Evolutionary conservation across 371 early-diverging fungal species (phyloP), one percentile per base, ranked within the genome.

Genomic region (Rhizopus delemar): DNA sequence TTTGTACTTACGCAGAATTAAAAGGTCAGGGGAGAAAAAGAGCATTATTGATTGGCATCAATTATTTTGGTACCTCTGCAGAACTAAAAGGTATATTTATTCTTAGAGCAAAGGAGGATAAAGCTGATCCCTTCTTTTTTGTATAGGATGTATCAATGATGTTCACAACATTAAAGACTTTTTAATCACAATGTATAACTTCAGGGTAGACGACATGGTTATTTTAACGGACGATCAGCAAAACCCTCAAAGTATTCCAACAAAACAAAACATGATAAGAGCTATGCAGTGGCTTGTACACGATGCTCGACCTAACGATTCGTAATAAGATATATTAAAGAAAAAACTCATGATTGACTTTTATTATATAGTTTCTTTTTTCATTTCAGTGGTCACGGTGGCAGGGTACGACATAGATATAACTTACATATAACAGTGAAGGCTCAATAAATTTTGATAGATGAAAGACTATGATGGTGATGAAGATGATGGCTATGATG

Each of bases 371-470:
- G 83, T 28, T 83, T 88, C 75, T 87, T 93, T 64, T 86, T 94
- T 72, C 94, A 93, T 70, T 97, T 81, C 70, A 88, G 88, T 57
- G 96, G 96, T 11, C 96, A 96, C 72, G 96, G 96, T 41, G 84
- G 83, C 3, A 86, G 86, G 49, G 76, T 70, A 56, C 51, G 57
- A 28, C 36, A 6, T 4, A 13, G 28, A 29, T 9, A 54, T 16
- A 28, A 38, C 7, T 38, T 35, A 33, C 8, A 35, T 46, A 13
- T 28, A 41, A 15, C 13, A 29, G 8, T 34, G 28, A 56, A 49
- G n/a, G 11, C 22, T 35, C 39, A 50, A 33, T 34, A 8, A 43
- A 33, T 8, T 33, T 41, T 46, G 5, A 5, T 34, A 66, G 68
- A 60, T 60, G 32, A 64, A 66, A 52, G 91, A 91, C 70, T 52